Base-by-base conservation (phyloP, 345 rosid species). In the Salix purpurea region DNA sequence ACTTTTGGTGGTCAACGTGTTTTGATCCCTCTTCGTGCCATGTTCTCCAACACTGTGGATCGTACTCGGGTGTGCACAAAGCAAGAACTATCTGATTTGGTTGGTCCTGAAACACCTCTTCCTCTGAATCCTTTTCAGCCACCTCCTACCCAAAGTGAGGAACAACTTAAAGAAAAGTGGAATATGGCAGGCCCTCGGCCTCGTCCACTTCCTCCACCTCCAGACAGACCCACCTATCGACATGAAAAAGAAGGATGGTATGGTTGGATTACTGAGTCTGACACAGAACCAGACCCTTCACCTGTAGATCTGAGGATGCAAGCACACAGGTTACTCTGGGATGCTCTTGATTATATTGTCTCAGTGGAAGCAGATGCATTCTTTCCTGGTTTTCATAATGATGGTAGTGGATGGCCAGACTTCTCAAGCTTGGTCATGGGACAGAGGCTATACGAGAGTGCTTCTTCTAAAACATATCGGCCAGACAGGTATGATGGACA, bases 161-260 rank as follows among this genome's bases (percentile, higher is more conserved):
- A 87, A 81, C 87, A 88, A 67, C 89, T 92, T 74, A 87, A 88
- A 83, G 94, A 90, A 77, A 96, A 90, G 71, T 96, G 99, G 99
- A 84, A 90, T 37, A 90, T 69, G 84, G 97, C 97, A 71, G 99
- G 99, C 69, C 99, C 97, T 65, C 90, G 99, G 36, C 99, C 99
- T 70, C 86, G 98, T 67, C 99, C 99, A 74, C 97, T 94, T 80
- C 97, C 97, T 85, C 99, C 99, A 65, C 97, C 99, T 88, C 98
- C 98, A 26, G 94, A 86, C 72, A 86, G 99, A 80, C 97, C 96
- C 71, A 83, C 91, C 80, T 96, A 96, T 85, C 90, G 26, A 79
- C 99, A 96, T 78, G 98, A 96, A 81, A 94, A 92, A 86, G 97
- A 96, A 87, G 99, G 99, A 13, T 96, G 99, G 98, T 96, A 94